phyloP scores from a whole-genome alignment of 78 protist genomes.

The Speleostelium caveatum region DNA sequence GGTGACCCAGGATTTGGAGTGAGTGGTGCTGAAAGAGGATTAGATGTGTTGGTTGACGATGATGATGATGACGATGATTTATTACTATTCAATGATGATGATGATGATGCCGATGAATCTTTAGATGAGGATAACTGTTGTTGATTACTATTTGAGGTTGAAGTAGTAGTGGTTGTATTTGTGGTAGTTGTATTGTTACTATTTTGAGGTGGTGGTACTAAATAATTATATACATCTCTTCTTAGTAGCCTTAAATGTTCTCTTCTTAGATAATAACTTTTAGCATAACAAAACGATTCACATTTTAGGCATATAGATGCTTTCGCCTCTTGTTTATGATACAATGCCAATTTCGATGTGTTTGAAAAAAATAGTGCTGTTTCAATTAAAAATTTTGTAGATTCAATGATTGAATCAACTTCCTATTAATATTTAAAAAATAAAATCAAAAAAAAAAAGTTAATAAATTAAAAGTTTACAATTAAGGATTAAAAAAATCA shows the following conservation, averaged over 20 bases:
- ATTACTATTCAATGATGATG: not conserved
- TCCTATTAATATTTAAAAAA: constrained; percentile 1
- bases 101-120: not conserved
- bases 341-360: constrained; percentile 1
- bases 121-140: not conserved
- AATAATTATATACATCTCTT: constrained; percentile 1
- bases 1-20: not conserved
- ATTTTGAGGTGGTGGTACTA: not conserved
- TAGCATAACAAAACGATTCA: constrained; percentile 55
- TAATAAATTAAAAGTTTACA: not conserved
- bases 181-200: constrained; percentile 21
- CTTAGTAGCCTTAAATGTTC: constrained; percentile 14
- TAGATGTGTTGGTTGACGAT: not conserved
- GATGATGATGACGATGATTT: not conserved
- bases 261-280: not conserved
- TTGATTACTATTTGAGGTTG: too few species aligned
- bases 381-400: not conserved
- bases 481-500: not conserved
- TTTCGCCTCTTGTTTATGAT: constrained; percentile 19
- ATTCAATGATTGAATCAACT: constrained; percentile 2
- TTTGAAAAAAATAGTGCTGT: constrained; percentile 21
- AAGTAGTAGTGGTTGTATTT: constrained; percentile 3
- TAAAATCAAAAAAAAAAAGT: too few species aligned
- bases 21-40: not conserved
- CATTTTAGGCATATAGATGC: constrained; percentile 46